phyloP scores from a whole-genome alignment of 2,329 filamentous ascomycete genomes.

The Metarhizium brunneum region DNA sequence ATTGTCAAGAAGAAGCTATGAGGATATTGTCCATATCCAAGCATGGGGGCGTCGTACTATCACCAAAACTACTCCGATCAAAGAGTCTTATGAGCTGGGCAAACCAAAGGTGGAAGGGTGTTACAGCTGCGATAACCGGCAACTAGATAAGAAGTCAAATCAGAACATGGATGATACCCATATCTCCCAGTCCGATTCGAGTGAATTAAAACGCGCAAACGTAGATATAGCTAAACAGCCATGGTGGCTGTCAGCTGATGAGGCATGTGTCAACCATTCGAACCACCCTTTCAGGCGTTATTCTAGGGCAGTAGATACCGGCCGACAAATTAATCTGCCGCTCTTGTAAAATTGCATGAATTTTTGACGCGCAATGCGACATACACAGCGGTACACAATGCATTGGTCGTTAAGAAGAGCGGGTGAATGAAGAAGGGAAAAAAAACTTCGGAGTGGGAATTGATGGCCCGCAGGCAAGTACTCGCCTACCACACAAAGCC shows the following conservation, averaged over 20 bases:
- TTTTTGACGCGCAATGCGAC: slow-evolving; percentile 43
- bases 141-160: not conserved
- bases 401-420: slow-evolving; percentile 21
- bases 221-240: no score
- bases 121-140: slow-evolving; percentile 21
- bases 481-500: slow-evolving; percentile 12
- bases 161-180: slow-evolving; percentile 16
- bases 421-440: slow-evolving; percentile 14
- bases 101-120: slow-evolving; percentile 25
- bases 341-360: slow-evolving; percentile 34
- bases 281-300: slow-evolving; percentile 70
- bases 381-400: slow-evolving; percentile 17
- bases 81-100: slow-evolving; percentile 37
- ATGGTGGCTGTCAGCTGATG: not conserved
- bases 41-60: slow-evolving; percentile 65
- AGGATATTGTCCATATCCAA: slow-evolving; percentile 70
- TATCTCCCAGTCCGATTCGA: not conserved
- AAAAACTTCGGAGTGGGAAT: slow-evolving; percentile 3
- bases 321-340: slow-evolving; percentile 58
- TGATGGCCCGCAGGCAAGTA: slow-evolving; percentile 15
- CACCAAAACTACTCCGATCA: slow-evolving; percentile 56
- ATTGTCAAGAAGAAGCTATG: slow-evolving; percentile 42
- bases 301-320: slow-evolving; percentile 87
- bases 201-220: not conserved
- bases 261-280: slow-evolving; percentile 67